Conservation (phyloP, 768 basidiomycete species). For the Naganishia vaughanmartiniae region DNA sequence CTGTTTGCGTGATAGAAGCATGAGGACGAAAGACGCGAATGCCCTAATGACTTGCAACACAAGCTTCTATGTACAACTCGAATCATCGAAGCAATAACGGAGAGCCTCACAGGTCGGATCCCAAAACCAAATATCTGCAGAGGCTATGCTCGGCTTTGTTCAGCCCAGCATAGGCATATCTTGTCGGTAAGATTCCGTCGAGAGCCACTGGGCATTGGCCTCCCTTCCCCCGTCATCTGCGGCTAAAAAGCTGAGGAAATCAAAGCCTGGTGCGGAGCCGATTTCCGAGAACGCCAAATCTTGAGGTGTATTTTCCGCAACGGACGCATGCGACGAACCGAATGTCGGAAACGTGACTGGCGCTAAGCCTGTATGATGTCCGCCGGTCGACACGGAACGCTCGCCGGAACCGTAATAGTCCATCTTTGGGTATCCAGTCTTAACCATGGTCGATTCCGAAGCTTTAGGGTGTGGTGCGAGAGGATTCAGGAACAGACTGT, state of each 20-base stretch:
- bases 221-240: conserved; percentile 45
- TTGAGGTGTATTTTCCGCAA: not conserved
- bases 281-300: conserved; percentile 8
- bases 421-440: conserved; percentile 8
- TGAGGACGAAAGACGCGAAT: too few relatives aligned
- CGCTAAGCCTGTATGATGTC: not conserved
- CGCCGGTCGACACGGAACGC: not conserved
- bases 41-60: too few relatives aligned
- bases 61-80: too few relatives aligned
- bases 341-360: not conserved
- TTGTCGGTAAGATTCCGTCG: conserved; percentile 32
- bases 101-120: too few relatives aligned
- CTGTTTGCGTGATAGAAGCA: too few relatives aligned
- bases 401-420: conserved; percentile 5
- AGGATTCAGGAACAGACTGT: conserved; percentile 52
- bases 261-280: conserved; percentile 35
- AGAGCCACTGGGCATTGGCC: conserved; percentile 37
- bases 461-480: conserved; percentile 50
- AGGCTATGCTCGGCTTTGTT: not conserved
- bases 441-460: conserved; percentile 46
- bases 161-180: conserved; percentile 35
- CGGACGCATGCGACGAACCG: not conserved
- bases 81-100: too few relatives aligned
- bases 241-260: conserved; percentile 45
- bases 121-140: too few relatives aligned